Evolutionary conservation across 2,329 filamentous ascomycete species (phyloP).

Genomic region (Fusarium algeriense): DNA sequence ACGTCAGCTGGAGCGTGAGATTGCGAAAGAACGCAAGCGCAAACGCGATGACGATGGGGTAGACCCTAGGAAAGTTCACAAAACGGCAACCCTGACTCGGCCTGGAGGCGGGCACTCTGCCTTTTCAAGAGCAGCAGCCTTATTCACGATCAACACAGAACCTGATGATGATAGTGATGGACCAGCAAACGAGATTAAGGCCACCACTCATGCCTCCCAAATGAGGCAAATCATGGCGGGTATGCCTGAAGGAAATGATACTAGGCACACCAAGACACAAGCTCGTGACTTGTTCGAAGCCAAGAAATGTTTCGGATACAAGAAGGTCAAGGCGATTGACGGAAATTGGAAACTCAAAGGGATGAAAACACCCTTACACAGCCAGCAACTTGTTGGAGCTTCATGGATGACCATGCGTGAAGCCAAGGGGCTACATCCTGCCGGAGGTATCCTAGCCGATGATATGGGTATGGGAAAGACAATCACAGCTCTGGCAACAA

Average conservation of each 20-base stretch:
- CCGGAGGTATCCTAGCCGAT: constrained; percentile 70
- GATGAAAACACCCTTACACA: constrained; percentile 52
- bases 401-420: constrained; percentile 69
- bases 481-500: constrained; percentile 78
- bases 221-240: neutral
- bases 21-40: constrained; percentile 1
- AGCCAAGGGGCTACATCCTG: constrained; percentile 56
- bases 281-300: constrained; percentile 33
- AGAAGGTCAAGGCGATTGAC: constrained; percentile 8
- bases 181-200: neutral
- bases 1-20: rapidly evolving
- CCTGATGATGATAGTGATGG: neutral
- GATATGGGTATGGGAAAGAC: constrained; percentile 77
- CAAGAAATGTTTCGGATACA: constrained; percentile 29
- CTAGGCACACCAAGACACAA: constrained; percentile 22
- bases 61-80: neutral
- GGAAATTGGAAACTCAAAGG: constrained; percentile 26
- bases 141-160: neutral
- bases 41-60: neutral
- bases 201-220: constrained; percentile 7
- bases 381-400: constrained; percentile 64
- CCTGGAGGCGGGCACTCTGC: neutral
- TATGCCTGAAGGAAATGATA: constrained; percentile 35
- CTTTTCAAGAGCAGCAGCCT: neutral
- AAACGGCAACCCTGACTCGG: neutral